phyloP scores from a whole-genome alignment of 495 filamentous ascomycete species.

The Aspergillus funiculosus region DNA sequence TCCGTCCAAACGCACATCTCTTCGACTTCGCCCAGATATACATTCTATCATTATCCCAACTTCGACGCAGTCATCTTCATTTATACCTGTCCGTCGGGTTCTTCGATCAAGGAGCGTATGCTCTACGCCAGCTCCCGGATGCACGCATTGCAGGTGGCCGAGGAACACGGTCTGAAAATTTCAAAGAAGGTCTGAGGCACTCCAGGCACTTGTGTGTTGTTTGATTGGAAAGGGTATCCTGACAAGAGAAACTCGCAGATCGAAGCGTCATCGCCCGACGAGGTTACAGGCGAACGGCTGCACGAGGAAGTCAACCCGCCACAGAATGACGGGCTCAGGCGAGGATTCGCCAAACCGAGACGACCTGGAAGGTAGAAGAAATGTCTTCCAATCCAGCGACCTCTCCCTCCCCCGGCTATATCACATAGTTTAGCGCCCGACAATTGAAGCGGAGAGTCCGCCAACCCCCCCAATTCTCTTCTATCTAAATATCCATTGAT shows the following conservation, averaged over 20 bases:
- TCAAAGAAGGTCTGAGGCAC: conserved; percentile 58
- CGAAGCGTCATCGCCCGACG: conserved; percentile 64
- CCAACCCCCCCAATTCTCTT: conserved; percentile 9
- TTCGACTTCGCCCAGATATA: conserved; percentile 78
- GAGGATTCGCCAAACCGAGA: conserved; percentile 83
- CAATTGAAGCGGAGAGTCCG: neutral
- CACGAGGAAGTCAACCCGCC: conserved; percentile 71
- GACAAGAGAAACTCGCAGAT: conserved; percentile 35
- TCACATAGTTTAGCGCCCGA: neutral
- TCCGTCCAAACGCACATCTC: conserved; percentile 61
- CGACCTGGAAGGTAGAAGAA: conserved; percentile 58
- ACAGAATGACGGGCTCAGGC: conserved; percentile 53
- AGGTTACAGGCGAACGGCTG: conserved; percentile 68
- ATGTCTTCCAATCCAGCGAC: no score
- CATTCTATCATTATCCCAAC: conserved; percentile 72
- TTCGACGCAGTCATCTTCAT: conserved; percentile 76
- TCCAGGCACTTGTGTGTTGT: conserved; percentile 7
- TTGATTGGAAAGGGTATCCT: conserved; percentile 10
- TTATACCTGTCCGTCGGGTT: conserved; percentile 79
- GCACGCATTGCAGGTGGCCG: conserved; percentile 61
- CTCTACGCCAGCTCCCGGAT: conserved; percentile 81
- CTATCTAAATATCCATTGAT: conserved; percentile 14
- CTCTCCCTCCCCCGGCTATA: neutral
- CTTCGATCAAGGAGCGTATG: conserved; percentile 90
- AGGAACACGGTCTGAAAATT: conserved; percentile 63